A percentile compares a stretch with the other conserved stretches of the same genome.
phyloP scores from a whole-genome alignment of 352 stramenopile species.

The Phytophthora sp. region DNA sequence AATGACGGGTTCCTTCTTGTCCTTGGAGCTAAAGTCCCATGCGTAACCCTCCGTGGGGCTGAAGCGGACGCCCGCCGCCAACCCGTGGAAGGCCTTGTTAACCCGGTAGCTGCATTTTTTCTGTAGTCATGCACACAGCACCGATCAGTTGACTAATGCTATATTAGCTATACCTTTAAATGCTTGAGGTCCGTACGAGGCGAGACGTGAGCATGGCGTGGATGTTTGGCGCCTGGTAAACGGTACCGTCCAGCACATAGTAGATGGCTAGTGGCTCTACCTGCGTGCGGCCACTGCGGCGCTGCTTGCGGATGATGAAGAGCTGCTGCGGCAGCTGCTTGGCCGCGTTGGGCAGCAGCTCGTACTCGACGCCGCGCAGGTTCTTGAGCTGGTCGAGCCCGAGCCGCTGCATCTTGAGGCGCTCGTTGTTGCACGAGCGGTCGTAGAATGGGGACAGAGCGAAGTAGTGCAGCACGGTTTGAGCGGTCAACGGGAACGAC shows the following conservation, averaged over 20 bases:
- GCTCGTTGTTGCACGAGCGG: slow-evolving; percentile 90
- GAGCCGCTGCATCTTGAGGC: slow-evolving; percentile 90
- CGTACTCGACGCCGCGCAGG: slow-evolving; percentile 90
- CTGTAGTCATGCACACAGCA: slow-evolving; percentile 34
- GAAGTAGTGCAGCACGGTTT: slow-evolving; percentile 91
- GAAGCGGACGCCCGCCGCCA: slow-evolving; percentile 82
- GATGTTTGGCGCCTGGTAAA: slow-evolving; percentile 90
- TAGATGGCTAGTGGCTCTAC: slow-evolving; percentile 87
- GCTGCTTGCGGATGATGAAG: slow-evolving; percentile 89
- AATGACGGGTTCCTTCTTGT: slow-evolving; percentile 88
- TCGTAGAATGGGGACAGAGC: slow-evolving; percentile 90
- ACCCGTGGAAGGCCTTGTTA: slow-evolving; percentile 82
- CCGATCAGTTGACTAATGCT: not conserved
- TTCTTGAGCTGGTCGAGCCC: slow-evolving; percentile 88
- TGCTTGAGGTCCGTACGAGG: slow-evolving; percentile 52
- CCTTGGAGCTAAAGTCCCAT: slow-evolving; percentile 88
- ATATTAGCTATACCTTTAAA: not conserved
- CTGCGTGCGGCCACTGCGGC: slow-evolving; percentile 73
- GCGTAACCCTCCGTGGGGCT: slow-evolving; percentile 86
- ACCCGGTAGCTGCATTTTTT: slow-evolving; percentile 89
- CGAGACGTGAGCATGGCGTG: slow-evolving; percentile 88
- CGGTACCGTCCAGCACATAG: slow-evolving; percentile 87
- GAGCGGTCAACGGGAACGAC: slow-evolving; percentile 80
- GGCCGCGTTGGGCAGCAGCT: slow-evolving; percentile 80
- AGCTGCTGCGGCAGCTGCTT: slow-evolving; percentile 89